Conservation (phyloP, 2,329 filamentous ascomycete genomes). For the Stachybotrys elegans region DNA sequence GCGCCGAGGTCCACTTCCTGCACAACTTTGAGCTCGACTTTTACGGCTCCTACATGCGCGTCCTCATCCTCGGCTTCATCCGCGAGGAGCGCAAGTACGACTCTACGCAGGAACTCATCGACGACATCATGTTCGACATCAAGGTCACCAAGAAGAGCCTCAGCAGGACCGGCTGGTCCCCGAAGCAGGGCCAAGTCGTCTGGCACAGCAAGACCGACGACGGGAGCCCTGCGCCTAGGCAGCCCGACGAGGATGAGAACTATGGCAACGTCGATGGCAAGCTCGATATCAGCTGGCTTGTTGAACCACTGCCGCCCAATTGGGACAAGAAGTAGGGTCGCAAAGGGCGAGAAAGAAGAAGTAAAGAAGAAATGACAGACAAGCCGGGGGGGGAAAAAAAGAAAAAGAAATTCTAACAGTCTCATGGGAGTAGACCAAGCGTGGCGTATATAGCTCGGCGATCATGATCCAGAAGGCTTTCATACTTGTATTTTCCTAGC, state of each 20-base stretch:
- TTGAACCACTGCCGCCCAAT: constrained; percentile 23
- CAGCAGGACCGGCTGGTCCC: constrained; percentile 56
- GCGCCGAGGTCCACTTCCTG: constrained; percentile 87
- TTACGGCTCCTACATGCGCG: constrained; percentile 73
- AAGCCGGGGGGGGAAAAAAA: no score
- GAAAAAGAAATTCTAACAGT: no score
- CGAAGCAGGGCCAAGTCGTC: constrained; percentile 30
- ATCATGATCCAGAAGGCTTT: no score
- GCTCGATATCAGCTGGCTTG: constrained; percentile 35
- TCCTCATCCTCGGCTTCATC: constrained; percentile 82
- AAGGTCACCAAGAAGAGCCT: constrained; percentile 74
- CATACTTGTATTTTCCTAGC: no score
- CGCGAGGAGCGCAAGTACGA: constrained; percentile 86
- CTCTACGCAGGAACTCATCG: constrained; percentile 73
- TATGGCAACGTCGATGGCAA: constrained; percentile 21
- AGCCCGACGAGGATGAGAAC: no score
- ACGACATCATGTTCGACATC: constrained; percentile 87
- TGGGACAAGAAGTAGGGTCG: no score
- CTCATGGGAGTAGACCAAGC: no score
- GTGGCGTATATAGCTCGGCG: no score
- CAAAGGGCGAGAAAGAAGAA: no score
- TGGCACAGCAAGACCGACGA: no score
- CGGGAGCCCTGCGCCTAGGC: no score
- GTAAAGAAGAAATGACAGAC: no score
- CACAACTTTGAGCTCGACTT: constrained; percentile 75